Evolutionary conservation across 257 asterid species (phyloP).

Genomic region (Misopates orontium): DNA sequence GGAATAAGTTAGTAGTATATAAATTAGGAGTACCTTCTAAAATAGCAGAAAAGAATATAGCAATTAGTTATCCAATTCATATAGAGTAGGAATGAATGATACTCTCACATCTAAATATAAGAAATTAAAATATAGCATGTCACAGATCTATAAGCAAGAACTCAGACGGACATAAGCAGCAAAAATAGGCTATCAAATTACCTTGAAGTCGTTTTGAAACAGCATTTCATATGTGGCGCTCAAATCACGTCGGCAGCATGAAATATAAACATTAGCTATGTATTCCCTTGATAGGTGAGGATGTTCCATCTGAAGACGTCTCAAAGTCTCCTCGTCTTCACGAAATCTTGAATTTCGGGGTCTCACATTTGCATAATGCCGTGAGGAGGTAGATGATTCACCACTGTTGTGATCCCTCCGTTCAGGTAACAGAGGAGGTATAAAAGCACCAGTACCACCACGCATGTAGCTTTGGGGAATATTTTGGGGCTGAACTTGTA

Average conservation of each 20-base stretch:
- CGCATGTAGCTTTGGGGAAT: slow-evolving; percentile 32
- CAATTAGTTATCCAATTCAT: no score
- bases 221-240: slow-evolving; percentile 73
- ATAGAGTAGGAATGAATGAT: no score
- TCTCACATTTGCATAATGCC: slow-evolving; percentile 36
- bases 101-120: no score
- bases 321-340: slow-evolving; percentile 57
- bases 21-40: no score
- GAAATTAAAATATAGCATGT: no score
- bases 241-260: slow-evolving; percentile 57
- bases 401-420: slow-evolving; percentile 35
- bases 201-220: slow-evolving; percentile 73
- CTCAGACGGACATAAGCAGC: no score
- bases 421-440: no score
- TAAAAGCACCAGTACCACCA: slow-evolving; percentile 26
- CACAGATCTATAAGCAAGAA: no score
- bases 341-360: slow-evolving; percentile 37
- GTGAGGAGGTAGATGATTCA: slow-evolving; percentile 48
- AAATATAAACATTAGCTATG: slow-evolving; percentile 61
- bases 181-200: slow-evolving; percentile 16
- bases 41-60: no score
- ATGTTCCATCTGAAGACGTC: slow-evolving; percentile 61
- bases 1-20: no score
- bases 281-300: slow-evolving; percentile 69
- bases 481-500: slow-evolving; percentile 30